A percentile compares a stretch with the other conserved stretches of the same genome.
Evolutionary conservation across 2,329 filamentous ascomycete species (phyloP).

Genomic region (Monilinia aucupariae): DNA sequence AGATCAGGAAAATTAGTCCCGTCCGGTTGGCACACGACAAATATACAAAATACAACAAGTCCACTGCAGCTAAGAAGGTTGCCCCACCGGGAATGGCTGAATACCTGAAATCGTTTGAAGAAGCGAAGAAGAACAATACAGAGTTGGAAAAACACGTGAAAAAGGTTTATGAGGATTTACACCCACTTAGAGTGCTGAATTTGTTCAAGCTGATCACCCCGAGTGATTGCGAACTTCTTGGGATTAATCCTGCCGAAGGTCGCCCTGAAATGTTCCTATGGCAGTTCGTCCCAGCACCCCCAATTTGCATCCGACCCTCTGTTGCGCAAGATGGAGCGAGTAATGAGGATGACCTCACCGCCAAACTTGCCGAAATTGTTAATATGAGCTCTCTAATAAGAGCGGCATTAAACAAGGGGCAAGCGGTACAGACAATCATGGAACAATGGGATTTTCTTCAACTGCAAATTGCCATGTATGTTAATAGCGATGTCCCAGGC

Average conservation of each 20-base stretch:
- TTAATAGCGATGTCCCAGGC: conserved; percentile 93
- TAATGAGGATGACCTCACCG: conserved; percentile 94
- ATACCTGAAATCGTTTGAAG: conserved; percentile 80
- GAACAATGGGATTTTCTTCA: conserved; percentile 98
- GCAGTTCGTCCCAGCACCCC: conserved; percentile 91
- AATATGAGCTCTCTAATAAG: conserved; percentile 85
- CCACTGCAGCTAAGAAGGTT: conserved; percentile 78
- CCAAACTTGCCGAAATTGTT: conserved; percentile 94
- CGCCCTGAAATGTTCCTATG: conserved; percentile 96
- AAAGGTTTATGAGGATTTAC: conserved; percentile 91
- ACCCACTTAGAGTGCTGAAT: conserved; percentile 81
- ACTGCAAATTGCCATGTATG: conserved; percentile 92
- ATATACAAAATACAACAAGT: conserved; percentile 81
- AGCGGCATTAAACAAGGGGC: conserved; percentile 74
- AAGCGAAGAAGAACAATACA: conserved; percentile 69
- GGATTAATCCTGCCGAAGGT: conserved; percentile 78
- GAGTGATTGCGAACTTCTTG: conserved; percentile 84
- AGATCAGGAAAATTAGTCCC: conserved; percentile 86
- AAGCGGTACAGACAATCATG: conserved; percentile 83
- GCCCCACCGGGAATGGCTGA: conserved; percentile 73
- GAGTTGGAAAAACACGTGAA: conserved; percentile 88
- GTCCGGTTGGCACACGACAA: conserved; percentile 94
- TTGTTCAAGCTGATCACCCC: conserved; percentile 84
- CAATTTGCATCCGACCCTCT: conserved; percentile 88
- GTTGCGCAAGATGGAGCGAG: conserved; percentile 90